phyloP scores from a whole-genome alignment of 1,284 basidiomycete genomes.

The Trametes polyzona region DNA sequence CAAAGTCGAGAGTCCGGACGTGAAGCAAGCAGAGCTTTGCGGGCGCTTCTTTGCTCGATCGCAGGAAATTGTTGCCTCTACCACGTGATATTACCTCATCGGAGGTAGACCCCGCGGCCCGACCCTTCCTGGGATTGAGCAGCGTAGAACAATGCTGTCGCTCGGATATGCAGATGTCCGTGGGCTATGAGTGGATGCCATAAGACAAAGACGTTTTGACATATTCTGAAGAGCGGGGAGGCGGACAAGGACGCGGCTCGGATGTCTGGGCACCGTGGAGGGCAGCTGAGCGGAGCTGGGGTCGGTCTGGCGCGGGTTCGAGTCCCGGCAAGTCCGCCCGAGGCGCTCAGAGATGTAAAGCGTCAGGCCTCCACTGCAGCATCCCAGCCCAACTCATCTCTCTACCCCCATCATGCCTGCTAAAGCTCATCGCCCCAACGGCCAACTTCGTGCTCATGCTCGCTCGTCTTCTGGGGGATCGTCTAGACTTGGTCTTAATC shows the following conservation, averaged over 20 bases:
- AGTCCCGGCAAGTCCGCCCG: conserved; percentile 19
- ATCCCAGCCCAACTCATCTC: conserved; percentile 15
- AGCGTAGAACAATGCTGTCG: background rate
- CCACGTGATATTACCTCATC: conserved; percentile 19
- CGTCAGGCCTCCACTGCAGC: conserved; percentile 11
- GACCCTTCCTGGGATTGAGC: too few species aligned
- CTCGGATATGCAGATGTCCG: background rate
- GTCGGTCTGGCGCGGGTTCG: conserved; percentile 13
- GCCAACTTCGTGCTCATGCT: conserved; percentile 60
- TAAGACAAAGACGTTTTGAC: background rate
- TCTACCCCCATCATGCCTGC: conserved; percentile 49
- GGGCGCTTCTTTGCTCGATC: conserved; percentile 12
- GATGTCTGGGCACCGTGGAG: background rate
- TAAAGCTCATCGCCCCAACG: conserved; percentile 47
- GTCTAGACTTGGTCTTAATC: conserved; percentile 58
- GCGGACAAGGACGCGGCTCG: background rate
- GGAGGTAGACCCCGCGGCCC: too few species aligned
- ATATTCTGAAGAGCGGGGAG: background rate
- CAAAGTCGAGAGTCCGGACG: background rate
- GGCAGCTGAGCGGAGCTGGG: conserved; percentile 23
- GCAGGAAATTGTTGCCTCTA: conserved; percentile 17
- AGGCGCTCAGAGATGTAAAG: conserved; percentile 16
- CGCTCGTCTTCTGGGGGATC: conserved; percentile 59
- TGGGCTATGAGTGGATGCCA: too few species aligned
- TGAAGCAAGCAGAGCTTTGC: conserved; percentile 1